Conservation (phyloP, 441 rosid species). For the Cnidoscolus chayamansa region DNA sequence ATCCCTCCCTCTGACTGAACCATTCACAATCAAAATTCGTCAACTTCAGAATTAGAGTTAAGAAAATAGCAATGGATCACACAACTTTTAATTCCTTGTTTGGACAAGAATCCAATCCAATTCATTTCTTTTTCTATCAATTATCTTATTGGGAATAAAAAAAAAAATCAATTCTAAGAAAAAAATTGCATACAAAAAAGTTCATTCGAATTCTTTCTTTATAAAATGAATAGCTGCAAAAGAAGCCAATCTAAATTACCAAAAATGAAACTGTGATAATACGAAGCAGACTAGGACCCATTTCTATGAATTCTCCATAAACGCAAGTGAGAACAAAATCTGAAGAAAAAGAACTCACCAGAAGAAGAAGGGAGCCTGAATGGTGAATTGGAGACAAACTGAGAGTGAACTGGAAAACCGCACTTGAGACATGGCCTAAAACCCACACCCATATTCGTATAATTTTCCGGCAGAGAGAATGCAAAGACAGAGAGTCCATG, state of each 20-base stretch:
- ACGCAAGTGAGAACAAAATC: not conserved
- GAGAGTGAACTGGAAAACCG: constrained; percentile 36
- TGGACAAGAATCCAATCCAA: too few relatives aligned
- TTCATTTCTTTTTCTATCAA: too few relatives aligned
- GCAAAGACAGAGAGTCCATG: constrained; percentile 26
- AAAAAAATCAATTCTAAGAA: too few relatives aligned
- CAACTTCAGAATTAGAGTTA: not conserved
- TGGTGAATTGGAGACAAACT: constrained; percentile 25
- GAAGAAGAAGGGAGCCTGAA: constrained; percentile 32
- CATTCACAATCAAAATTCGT: not conserved
- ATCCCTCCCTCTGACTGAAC: constrained; percentile 49
- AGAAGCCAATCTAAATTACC: not conserved
- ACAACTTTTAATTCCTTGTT: not conserved
- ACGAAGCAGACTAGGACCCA: not conserved
- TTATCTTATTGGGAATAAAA: too few relatives aligned
- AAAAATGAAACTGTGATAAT: not conserved
- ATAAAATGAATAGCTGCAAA: too few relatives aligned
- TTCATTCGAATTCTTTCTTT: too few relatives aligned
- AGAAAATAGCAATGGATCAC: not conserved
- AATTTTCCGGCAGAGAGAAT: not conserved
- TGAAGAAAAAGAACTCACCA: constrained; percentile 28
- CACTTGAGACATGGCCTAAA: constrained; percentile 42
- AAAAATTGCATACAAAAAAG: too few relatives aligned
- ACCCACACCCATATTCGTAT: constrained; percentile 28
- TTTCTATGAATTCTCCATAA: too few relatives aligned